phyloP scores from a whole-genome alignment of 2,329 filamentous ascomycete species.

The Penicillium olsonii region DNA sequence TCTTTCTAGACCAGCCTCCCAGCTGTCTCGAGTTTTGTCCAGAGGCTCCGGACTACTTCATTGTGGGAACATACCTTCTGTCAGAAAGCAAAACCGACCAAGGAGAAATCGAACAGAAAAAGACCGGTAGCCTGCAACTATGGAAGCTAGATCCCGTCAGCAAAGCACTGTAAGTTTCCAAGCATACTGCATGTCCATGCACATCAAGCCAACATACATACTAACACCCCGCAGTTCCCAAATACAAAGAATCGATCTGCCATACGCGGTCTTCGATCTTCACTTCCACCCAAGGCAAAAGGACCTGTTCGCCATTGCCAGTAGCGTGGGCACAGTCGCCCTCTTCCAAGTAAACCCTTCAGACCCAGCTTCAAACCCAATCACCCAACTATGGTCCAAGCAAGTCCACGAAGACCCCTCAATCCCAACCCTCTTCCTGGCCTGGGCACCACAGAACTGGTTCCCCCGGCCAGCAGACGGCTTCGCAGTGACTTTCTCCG shows the following conservation, averaged over 20 bases:
- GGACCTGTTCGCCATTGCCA: constrained; percentile 70
- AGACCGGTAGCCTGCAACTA: constrained; percentile 73
- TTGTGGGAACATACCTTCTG: constrained; percentile 84
- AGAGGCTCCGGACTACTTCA: constrained; percentile 61
- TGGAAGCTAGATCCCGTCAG: constrained; percentile 53
- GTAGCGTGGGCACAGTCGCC: constrained; percentile 63
- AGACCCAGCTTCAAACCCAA: constrained; percentile 16
- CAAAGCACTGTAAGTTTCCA: constrained; percentile 33
- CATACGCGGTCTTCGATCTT: constrained; percentile 79
- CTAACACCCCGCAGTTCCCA: constrained; percentile 47
- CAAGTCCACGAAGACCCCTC: constrained; percentile 55
- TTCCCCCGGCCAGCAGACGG: constrained; percentile 40
- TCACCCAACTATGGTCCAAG: constrained; percentile 45
- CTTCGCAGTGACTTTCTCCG: constrained; percentile 71
- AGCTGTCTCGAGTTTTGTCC: constrained; percentile 49
- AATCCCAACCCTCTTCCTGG: constrained; percentile 69
- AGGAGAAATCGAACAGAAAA: constrained; percentile 53
- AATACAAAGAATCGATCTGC: constrained; percentile 62
- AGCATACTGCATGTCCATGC: too few relatives aligned
- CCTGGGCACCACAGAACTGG: constrained; percentile 64
- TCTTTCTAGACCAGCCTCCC: constrained; percentile 45
- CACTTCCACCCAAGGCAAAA: constrained; percentile 68
- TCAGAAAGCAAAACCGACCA: constrained; percentile 33
- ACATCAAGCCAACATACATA: constrained; percentile 1
- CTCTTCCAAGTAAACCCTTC: constrained; percentile 35